Conservation (phyloP, 2,329 filamentous ascomycete genomes). For the Fusarium falciforme region DNA sequence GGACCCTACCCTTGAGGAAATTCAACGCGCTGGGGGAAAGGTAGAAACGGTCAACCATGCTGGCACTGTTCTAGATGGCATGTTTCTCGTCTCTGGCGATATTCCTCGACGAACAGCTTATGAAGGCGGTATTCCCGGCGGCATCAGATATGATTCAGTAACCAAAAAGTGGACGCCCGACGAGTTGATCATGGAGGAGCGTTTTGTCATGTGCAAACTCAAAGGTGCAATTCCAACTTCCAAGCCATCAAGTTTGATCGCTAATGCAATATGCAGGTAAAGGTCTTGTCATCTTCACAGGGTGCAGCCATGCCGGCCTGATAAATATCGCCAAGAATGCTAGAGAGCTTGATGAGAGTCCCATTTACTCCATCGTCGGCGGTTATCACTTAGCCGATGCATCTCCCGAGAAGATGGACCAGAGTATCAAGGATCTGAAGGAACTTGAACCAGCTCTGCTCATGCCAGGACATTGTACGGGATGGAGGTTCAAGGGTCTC, state of each 20-base stretch:
- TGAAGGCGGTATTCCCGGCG: slow-evolving; percentile 60
- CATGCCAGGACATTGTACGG: slow-evolving; percentile 66
- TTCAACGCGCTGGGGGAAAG: slow-evolving; percentile 44
- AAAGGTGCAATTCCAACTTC: slow-evolving; percentile 52
- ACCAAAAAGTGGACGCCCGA: slow-evolving; percentile 59
- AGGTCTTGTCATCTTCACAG: slow-evolving; percentile 67
- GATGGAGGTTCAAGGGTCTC: slow-evolving; percentile 63
- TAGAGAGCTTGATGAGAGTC: slow-evolving; percentile 49
- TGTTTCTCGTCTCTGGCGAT: slow-evolving; percentile 64
- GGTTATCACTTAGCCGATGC: background rate
- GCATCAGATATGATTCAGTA: slow-evolving; percentile 54
- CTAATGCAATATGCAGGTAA: background rate
- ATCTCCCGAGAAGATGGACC: slow-evolving; percentile 50
- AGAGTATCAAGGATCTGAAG: slow-evolving; percentile 60
- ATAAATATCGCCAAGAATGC: slow-evolving; percentile 63
- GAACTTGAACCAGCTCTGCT: slow-evolving; percentile 59
- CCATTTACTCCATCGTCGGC: slow-evolving; percentile 26
- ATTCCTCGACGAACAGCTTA: slow-evolving; percentile 63
- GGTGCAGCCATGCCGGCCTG: slow-evolving; percentile 66
- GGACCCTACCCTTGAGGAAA: slow-evolving; percentile 62
- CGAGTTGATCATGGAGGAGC: slow-evolving; percentile 62
- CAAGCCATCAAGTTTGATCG: no score
- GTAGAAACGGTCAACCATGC: slow-evolving; percentile 51
- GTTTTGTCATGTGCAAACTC: slow-evolving; percentile 63
- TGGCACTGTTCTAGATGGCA: slow-evolving; percentile 60